Evolutionary conservation across 176 grass and related monocot genomes (phyloP).

Genomic region (Secale cereale): DNA sequence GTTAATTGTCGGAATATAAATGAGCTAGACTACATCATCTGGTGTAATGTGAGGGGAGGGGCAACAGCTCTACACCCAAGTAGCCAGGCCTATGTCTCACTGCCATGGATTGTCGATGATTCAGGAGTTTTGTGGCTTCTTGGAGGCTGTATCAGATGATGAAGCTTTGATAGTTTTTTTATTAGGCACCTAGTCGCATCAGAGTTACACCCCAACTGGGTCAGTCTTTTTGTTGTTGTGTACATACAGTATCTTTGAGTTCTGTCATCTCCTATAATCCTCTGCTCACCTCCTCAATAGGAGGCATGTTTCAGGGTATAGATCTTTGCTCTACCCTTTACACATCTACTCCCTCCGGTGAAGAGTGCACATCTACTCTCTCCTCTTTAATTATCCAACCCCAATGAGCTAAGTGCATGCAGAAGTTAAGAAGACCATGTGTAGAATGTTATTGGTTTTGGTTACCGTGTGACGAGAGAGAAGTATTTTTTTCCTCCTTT

Average conservation of each 20-base stretch:
- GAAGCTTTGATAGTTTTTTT: background rate
- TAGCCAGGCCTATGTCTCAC: background rate
- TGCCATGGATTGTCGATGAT: background rate
- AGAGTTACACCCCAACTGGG: constrained; percentile 5
- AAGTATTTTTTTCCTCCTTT: too few species aligned
- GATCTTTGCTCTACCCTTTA: constrained; percentile 16
- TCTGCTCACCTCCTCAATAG: background rate
- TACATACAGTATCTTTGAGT: constrained; percentile 12
- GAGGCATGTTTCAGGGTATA: constrained; percentile 10
- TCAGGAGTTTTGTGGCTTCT: constrained; percentile 14
- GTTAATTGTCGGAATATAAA: background rate
- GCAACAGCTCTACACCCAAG: constrained; percentile 5
- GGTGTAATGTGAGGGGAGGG: background rate
- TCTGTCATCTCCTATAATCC: background rate
- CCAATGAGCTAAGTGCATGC: too few species aligned
- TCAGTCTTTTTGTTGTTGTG: constrained; percentile 33
- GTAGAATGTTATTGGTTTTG: too few species aligned
- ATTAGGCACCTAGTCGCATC: constrained; percentile 1
- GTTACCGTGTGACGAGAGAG: too few species aligned
- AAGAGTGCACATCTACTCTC: too few species aligned
- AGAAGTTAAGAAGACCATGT: too few species aligned
- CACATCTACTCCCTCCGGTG: too few species aligned
- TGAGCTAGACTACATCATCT: background rate
- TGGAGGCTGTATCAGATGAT: background rate
- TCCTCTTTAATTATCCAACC: too few species aligned